Base-by-base conservation (phyloP, 1,139 yeast species). In the Magnusiomyces tetraspermus region DNA sequence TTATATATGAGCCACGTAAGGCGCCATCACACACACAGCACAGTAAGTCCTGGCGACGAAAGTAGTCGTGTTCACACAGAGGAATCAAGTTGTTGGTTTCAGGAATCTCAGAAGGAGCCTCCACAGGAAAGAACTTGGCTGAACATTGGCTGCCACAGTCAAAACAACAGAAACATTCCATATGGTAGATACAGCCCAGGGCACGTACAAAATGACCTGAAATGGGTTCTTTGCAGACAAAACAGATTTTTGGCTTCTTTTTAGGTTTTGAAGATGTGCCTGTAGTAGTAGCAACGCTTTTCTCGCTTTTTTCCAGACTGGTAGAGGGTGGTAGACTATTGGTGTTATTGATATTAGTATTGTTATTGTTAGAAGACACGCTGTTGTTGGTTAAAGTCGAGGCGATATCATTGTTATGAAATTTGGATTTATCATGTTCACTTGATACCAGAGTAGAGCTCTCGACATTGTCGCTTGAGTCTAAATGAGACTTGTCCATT, bases 61-160 rank as follows among this genome's bases (percentile, higher is more conserved):
- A 92, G 66, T 90, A 92, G 69, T 94, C 96, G 60, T 81, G 85
- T 68, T 94, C 98, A 70, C 98, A 94, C 31, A 94, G 74, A 0
- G 97, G 88, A 2, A 87, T 82, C 57, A 82, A 80, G 57, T 71
- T 74, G 8, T 75, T 71, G 22, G 72, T 59, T n/a, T 60, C 60
- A 17, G 61, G 61, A 22, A 58, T 59, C 26, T 59, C 55, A 24
- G 59, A 51, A 13, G 50, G 40, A 42, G 65, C 54, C 37, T 71
- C 77, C 15, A 73, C 67, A 0, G 89, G 85, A 68, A 83, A 83
- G 63, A 83, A 83, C 62, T 83, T 83, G 24, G 83, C 72, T 1
- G 87, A 82, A 61, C 96, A 86, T 56, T 80, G 84, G 26, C 75
- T 74, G 2, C 83, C 83, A 71, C 97, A 90, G 63, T 85, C 95